Evolutionary conservation across 2,329 filamentous ascomycete genomes (phyloP).

Genomic region (Phaeosphaeria sp.): DNA sequence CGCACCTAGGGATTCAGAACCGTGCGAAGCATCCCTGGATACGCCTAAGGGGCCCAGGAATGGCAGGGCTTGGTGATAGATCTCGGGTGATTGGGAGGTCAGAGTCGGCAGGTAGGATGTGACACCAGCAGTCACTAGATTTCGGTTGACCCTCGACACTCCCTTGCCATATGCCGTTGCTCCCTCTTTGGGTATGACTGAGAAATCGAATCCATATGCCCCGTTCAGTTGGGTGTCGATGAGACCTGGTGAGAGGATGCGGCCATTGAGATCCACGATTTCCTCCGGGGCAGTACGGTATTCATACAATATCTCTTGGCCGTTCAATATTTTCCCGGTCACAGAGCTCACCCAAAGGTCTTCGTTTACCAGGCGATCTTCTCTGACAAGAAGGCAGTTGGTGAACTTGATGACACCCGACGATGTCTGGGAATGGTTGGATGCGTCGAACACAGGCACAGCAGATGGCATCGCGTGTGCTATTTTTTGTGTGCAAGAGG

Average conservation of each 20-base stretch:
- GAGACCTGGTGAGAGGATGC: constrained; percentile 83
- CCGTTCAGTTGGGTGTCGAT: constrained; percentile 94
- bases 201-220: constrained; percentile 92
- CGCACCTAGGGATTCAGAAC: constrained; percentile 85
- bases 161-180: constrained; percentile 71
- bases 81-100: constrained; percentile 78
- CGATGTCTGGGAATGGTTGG: constrained; percentile 33
- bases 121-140: constrained; percentile 78
- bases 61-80: constrained; percentile 79
- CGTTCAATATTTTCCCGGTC: constrained; percentile 81
- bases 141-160: constrained; percentile 73
- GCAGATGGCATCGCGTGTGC: constrained; percentile 48
- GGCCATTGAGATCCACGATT: constrained; percentile 79
- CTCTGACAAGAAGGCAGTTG: constrained; percentile 80
- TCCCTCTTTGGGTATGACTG: constrained; percentile 69
- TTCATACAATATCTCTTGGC: constrained; percentile 70
- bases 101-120: constrained; percentile 88
- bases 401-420: constrained; percentile 81
- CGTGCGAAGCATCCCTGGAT: constrained; percentile 66
- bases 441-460: constrained; percentile 38
- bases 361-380: constrained; percentile 70
- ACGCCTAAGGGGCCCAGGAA: constrained; percentile 75
- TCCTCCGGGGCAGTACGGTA: constrained; percentile 72
- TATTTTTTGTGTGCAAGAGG: not conserved
- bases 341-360: constrained; percentile 89